Percentiles rank a stretch among this genome's conserved stretches.
Evolutionary conservation across 179 eudicot genomes (phyloP).

Genomic region (Amaranthus tricolor): DNA sequence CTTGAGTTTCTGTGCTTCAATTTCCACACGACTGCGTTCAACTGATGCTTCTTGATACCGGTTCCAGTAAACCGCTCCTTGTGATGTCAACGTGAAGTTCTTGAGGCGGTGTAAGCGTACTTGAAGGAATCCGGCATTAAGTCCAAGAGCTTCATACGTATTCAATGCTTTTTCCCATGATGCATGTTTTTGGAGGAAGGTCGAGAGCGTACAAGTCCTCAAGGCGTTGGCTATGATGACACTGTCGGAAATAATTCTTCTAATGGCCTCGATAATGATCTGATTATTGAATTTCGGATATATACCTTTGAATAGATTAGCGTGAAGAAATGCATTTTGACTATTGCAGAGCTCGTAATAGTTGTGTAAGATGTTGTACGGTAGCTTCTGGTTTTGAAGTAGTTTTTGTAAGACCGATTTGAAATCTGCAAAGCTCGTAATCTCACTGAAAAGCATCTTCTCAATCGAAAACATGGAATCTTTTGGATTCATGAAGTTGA

Average conservation of each 20-base stretch:
- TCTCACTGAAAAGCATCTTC: slow-evolving; percentile 2
- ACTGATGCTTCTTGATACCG: slow-evolving; percentile 17
- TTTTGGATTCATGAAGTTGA: not conserved
- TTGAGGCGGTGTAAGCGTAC: slow-evolving; percentile 16
- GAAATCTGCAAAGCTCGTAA: slow-evolving; percentile 23
- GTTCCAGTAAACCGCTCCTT: slow-evolving; percentile 14
- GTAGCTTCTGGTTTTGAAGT: slow-evolving; percentile 12
- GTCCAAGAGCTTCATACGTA: slow-evolving; percentile 14
- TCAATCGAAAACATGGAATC: not conserved
- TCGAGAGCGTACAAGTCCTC: slow-evolving; percentile 20
- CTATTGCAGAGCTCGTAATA: slow-evolving; percentile 25
- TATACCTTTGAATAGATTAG: slow-evolving; percentile 12
- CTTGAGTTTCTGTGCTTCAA: slow-evolving; percentile 22
- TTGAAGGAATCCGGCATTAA: slow-evolving; percentile 17
- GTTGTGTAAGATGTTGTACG: not conserved
- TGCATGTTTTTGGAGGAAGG: slow-evolving; percentile 2
- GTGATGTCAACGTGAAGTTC: slow-evolving; percentile 18
- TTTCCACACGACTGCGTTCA: slow-evolving; percentile 16
- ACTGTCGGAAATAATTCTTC: not conserved
- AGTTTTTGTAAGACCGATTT: not conserved
- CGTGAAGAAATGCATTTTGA: slow-evolving; percentile 28
- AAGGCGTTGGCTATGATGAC: slow-evolving; percentile 13
- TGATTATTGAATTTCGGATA: not conserved
- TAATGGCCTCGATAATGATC: not conserved
- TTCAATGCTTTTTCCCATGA: slow-evolving; percentile 17